phyloP scores from a whole-genome alignment of 177 flowering plant species.

The Telopea speciosissima region DNA sequence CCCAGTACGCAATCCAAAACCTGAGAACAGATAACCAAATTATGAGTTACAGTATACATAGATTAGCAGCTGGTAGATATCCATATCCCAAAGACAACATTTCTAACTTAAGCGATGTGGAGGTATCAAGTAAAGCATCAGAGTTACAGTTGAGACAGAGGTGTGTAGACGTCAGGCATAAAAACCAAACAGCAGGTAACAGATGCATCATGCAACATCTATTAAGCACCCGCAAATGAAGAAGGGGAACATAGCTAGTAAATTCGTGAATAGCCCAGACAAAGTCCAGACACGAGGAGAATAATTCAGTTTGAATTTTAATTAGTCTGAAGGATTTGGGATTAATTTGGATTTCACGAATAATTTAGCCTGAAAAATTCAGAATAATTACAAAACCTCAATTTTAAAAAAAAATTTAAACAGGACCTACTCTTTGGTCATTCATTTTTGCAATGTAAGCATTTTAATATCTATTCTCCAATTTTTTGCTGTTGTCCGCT shows the following conservation, averaged over 20 bases:
- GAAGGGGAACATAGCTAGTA: not conserved
- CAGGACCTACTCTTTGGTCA: too few species aligned
- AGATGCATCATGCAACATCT: not conserved
- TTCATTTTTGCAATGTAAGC: too few species aligned
- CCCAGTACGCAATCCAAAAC: slow-evolving; percentile 73
- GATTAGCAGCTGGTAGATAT: not conserved
- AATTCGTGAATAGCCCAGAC: too few species aligned
- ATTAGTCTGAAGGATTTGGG: not conserved
- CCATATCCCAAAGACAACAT: not conserved
- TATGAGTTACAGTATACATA: slow-evolving; percentile 1
- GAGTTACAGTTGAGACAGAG: not conserved
- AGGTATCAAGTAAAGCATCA: not conserved
- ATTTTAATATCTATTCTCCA: too few species aligned
- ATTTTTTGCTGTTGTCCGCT: too few species aligned
- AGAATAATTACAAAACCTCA: too few species aligned
- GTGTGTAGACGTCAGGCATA: not conserved
- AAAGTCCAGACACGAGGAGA: too few species aligned
- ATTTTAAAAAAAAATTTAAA: too few species aligned
- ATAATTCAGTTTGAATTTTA: too few species aligned
- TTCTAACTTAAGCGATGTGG: not conserved
- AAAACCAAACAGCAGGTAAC: not conserved
- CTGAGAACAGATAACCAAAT: slow-evolving; percentile 31
- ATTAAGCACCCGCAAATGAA: not conserved
- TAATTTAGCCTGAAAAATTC: not conserved
- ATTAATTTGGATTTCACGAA: too few species aligned